Evolutionary conservation across 164 flowering plant genomes (phyloP).

Genomic region (Aristolochia fimbriata): DNA sequence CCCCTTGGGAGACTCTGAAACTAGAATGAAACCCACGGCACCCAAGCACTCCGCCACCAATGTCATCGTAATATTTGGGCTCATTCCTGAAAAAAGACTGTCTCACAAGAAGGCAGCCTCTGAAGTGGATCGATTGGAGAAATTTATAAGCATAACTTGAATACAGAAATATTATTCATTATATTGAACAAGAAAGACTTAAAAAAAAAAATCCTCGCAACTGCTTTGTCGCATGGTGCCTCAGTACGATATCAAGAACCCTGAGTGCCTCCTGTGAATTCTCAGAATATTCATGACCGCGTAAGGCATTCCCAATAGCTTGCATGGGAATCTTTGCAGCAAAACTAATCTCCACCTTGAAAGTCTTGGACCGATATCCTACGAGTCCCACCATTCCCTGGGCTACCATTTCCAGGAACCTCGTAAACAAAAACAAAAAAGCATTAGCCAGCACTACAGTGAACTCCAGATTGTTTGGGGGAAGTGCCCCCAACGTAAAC

Average conservation of each 20-base stretch:
- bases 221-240: slow-evolving; percentile 95
- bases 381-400: slow-evolving; percentile 43
- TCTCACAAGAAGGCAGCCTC: slow-evolving; percentile 93
- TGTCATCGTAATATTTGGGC: slow-evolving; percentile 44
- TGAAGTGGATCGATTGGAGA: slow-evolving; percentile 12
- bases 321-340: slow-evolving; percentile 92
- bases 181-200: neutral
- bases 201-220: slow-evolving; percentile 18
- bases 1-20: slow-evolving; percentile 72
- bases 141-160: neutral
- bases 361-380: slow-evolving; percentile 58
- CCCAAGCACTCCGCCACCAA: slow-evolving; percentile 87
- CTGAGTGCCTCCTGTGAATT: slow-evolving; percentile 80
- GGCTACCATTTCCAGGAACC: slow-evolving; percentile 37
- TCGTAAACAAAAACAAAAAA: slow-evolving; percentile 1
- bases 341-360: slow-evolving; percentile 67
- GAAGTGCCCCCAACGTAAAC: slow-evolving; percentile 79
- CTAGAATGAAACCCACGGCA: slow-evolving; percentile 90
- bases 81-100: slow-evolving; percentile 81
- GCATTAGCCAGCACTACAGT: slow-evolving; percentile 44
- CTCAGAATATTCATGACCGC: slow-evolving; percentile 82
- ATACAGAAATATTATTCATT: neutral
- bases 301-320: slow-evolving; percentile 67
- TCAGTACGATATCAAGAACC: slow-evolving; percentile 74
- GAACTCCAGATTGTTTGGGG: slow-evolving; percentile 69